phyloP scores from a whole-genome alignment of 441 rosid genomes.

The Erodium texanum region DNA sequence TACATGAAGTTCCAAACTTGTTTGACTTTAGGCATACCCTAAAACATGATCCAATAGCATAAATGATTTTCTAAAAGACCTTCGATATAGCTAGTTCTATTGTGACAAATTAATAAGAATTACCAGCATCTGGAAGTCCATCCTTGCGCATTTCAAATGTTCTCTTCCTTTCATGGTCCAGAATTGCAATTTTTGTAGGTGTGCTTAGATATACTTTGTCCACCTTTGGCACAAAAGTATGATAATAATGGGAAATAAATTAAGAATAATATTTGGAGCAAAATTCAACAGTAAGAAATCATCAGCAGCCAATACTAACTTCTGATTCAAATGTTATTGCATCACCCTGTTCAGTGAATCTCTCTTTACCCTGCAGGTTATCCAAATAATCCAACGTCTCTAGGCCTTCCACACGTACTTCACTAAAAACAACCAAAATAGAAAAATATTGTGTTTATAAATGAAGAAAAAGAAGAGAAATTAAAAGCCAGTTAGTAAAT shows the following conservation, averaged over 20 bases:
- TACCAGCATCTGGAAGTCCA: conserved; percentile 50
- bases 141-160: conserved; percentile 40
- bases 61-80: no score
- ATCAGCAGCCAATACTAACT: conserved; percentile 19
- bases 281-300: not conserved
- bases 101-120: no score
- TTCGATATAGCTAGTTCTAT: no score
- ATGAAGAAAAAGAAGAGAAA: not conserved
- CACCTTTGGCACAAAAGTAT: conserved; percentile 20
- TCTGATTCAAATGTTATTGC: conserved; percentile 40
- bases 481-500: not conserved
- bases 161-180: conserved; percentile 44
- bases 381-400: conserved; percentile 48
- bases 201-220: conserved; percentile 37
- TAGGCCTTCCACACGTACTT: conserved; percentile 48
- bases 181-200: conserved; percentile 41
- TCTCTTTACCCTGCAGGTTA: conserved; percentile 28
- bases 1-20: no score
- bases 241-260: not conserved
- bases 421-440: conserved; percentile 27
- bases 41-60: no score
- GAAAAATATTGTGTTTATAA: not conserved
- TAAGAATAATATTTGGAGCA: not conserved
- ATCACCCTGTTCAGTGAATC: conserved; percentile 39
- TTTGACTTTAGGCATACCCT: no score